Conservation (phyloP, 495 filamentous ascomycete genomes). For the Penicillium daleae region DNA sequence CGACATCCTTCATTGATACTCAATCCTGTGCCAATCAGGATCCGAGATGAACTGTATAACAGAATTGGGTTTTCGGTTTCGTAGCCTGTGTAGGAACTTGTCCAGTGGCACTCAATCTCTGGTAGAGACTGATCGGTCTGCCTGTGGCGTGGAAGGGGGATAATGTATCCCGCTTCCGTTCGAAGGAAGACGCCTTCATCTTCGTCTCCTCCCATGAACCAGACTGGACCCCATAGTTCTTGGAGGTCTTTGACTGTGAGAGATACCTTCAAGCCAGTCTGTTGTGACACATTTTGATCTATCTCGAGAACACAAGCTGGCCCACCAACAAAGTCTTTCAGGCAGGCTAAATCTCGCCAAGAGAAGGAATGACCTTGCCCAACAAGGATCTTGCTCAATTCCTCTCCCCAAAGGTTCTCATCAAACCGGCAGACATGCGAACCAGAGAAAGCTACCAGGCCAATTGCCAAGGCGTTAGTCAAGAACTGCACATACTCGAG, state of each 20-base stretch:
- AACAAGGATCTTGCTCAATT: neutral
- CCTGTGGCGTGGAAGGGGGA: constrained; percentile 9
- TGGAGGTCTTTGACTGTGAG: constrained; percentile 11
- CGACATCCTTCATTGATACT: constrained; percentile 4
- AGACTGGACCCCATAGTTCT: constrained; percentile 14
- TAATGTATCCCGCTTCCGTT: constrained; percentile 17
- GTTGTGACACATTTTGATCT: neutral
- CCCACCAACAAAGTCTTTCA: constrained; percentile 12
- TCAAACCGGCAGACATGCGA: constrained; percentile 17
- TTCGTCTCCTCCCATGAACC: neutral
- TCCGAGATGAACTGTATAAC: neutral
- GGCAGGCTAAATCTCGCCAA: constrained; percentile 10
- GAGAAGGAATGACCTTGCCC: constrained; percentile 8
- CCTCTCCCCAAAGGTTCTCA: constrained; percentile 6
- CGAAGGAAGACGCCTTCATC: neutral
- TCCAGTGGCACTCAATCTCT: constrained; percentile 16
- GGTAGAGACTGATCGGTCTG: neutral
- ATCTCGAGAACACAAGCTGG: constrained; percentile 10
- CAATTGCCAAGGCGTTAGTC: neutral
- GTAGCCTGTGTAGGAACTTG: neutral
- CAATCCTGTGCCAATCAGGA: constrained; percentile 15
- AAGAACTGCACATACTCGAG: neutral
- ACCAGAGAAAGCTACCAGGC: constrained; percentile 8
- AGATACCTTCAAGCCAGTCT: neutral
- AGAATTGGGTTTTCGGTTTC: neutral